A percentile compares a stretch with the other conserved stretches of the same genome.
phyloP scores from a whole-genome alignment of 2,329 filamentous ascomycete species.

The Massarina eburnea region DNA sequence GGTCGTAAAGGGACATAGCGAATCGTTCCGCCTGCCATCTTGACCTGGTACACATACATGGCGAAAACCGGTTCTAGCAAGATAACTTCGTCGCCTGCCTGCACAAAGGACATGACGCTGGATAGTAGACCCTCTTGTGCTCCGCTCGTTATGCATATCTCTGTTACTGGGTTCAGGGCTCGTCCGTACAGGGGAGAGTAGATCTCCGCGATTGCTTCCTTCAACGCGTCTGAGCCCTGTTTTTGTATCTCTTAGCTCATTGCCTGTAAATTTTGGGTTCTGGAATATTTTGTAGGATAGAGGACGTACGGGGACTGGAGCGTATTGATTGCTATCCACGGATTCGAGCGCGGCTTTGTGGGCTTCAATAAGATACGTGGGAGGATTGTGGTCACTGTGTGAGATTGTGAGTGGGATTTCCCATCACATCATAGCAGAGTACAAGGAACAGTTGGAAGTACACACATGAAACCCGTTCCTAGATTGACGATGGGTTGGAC shows the following conservation, averaged over 20 bases:
- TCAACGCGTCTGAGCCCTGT: slow-evolving; percentile 81
- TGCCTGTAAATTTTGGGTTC: too few relatives aligned
- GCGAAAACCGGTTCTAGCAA: slow-evolving; percentile 97
- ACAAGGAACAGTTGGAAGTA: neutral
- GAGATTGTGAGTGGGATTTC: neutral
- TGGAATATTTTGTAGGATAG: neutral
- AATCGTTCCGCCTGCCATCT: slow-evolving; percentile 90
- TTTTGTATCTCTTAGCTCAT: slow-evolving; percentile 47
- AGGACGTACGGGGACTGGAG: slow-evolving; percentile 52
- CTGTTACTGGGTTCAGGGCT: slow-evolving; percentile 77
- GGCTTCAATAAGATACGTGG: slow-evolving; percentile 80
- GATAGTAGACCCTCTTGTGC: slow-evolving; percentile 87
- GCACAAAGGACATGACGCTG: slow-evolving; percentile 94
- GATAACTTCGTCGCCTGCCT: slow-evolving; percentile 89
- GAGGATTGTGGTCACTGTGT: slow-evolving; percentile 76
- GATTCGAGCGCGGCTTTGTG: slow-evolving; percentile 81
- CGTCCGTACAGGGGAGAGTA: slow-evolving; percentile 86
- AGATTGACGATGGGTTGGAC: slow-evolving; percentile 65
- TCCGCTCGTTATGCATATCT: slow-evolving; percentile 87
- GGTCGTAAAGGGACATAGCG: slow-evolving; percentile 88
- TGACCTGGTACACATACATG: slow-evolving; percentile 95
- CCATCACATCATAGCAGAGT: neutral
- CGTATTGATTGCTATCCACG: slow-evolving; percentile 98
- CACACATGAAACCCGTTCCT: slow-evolving; percentile 65
- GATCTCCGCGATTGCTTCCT: slow-evolving; percentile 86